Conservation (phyloP, 495 filamentous ascomycete genomes). For the Aspergillus incahuasiensis region DNA sequence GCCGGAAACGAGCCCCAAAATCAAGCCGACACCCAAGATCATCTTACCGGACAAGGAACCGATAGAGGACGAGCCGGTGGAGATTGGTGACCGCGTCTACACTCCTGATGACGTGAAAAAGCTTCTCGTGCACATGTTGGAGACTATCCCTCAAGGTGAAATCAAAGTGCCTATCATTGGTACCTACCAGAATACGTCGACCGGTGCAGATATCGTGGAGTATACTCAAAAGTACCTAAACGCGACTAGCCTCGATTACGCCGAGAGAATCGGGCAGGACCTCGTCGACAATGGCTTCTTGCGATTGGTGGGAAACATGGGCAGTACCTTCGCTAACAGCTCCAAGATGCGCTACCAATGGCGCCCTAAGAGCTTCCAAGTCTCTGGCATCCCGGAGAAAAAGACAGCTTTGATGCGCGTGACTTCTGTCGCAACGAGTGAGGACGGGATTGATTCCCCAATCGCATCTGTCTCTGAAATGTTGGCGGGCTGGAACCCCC, state of each 20-base stretch:
- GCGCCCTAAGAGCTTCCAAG: constrained; percentile 84
- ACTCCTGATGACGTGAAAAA: constrained; percentile 82
- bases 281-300: constrained; percentile 82
- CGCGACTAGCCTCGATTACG: constrained; percentile 76
- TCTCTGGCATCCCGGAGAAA: constrained; percentile 82
- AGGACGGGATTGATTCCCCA: constrained; percentile 63
- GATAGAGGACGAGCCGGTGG: constrained; percentile 72
- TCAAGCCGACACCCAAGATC: constrained; percentile 52
- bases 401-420: constrained; percentile 67
- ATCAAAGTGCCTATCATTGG: constrained; percentile 93
- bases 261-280: constrained; percentile 91
- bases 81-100: constrained; percentile 86
- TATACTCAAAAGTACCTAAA: constrained; percentile 88
- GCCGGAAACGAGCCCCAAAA: constrained; percentile 56
- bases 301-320: constrained; percentile 87
- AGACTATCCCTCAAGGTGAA: constrained; percentile 80
- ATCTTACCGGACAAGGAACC: constrained; percentile 55
- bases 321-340: constrained; percentile 94
- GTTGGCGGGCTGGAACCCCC: constrained; percentile 82
- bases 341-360: constrained; percentile 97
- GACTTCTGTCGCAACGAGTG: constrained; percentile 57
- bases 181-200: constrained; percentile 86
- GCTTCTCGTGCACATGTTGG: constrained; percentile 80
- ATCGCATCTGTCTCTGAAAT: constrained; percentile 81
- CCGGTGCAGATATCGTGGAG: constrained; percentile 87